These are phyloP conservation scores for Pilaira anomala DNA, from an alignment of 192 early-diverging fungal species.

Conservation along the genomic window DNA sequence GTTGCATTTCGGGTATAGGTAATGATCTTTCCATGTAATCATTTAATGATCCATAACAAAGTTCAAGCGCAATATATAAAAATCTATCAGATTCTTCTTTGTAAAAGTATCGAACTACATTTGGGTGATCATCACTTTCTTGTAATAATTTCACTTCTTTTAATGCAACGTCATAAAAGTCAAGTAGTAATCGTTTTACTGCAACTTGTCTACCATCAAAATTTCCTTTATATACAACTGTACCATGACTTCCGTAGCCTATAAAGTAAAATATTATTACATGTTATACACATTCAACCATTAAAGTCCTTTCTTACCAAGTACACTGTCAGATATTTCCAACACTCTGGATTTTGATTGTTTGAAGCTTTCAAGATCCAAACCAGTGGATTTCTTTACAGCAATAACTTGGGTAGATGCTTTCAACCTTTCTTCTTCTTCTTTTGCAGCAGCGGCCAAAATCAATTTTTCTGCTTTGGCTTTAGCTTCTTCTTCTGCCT, in stretches of 20 bases:
- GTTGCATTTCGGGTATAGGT: conserved; percentile 39
- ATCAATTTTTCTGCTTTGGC: conserved; percentile 1
- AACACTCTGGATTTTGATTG: conserved; percentile 19
- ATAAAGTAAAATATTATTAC: conserved; percentile 41
- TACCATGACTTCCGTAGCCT: conserved; percentile 96
- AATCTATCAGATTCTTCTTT: conserved; percentile 87
- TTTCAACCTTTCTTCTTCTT: neutral
- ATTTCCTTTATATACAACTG: conserved; percentile 90
- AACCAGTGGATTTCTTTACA: neutral
- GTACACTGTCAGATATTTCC: conserved; percentile 24
- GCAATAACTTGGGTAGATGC: neutral
- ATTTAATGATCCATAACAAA: conserved; percentile 85
- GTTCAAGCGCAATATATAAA: conserved; percentile 96
- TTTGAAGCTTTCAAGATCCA: conserved; percentile 16
- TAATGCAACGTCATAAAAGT: conserved; percentile 94
- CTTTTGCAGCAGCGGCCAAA: neutral
- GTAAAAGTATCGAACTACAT: conserved; percentile 93
- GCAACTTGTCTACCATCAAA: conserved; percentile 93
- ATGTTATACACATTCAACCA: neutral
- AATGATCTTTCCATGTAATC: conserved; percentile 73
- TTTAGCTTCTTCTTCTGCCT: neutral
- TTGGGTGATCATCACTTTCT: conserved; percentile 93
- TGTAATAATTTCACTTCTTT: conserved; percentile 91
- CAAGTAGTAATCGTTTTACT: conserved; percentile 88
- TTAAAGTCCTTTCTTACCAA: too few species aligned